Evolutionary conservation across 2,329 filamentous ascomycete species (phyloP), one percentile per base, ranked within the genome.

Genomic region (Fusarium nanum): DNA sequence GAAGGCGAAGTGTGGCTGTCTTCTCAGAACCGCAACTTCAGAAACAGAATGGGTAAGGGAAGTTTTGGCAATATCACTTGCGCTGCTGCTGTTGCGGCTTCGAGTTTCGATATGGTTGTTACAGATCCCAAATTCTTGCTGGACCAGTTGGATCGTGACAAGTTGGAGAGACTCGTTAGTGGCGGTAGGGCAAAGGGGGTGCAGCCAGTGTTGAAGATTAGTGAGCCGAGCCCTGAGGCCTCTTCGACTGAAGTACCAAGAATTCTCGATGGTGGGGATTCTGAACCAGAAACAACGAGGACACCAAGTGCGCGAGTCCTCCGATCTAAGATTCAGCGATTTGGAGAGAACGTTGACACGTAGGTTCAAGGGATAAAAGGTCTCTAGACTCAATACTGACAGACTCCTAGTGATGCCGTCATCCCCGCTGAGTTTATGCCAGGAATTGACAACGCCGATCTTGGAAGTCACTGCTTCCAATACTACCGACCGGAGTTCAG

Each of bases 391-490:
- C 22, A 23, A 23, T 23, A 23, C 34, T 37, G 12, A 37, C 18
- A 11, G 34, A 37, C 18, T 37, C 18, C 10, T 37, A 37, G 34
- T 11, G 34, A 37, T 37, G 34, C 34, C 18, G 34, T 37, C 5
- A 61, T 55, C 7, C 56, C 64, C 13, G 65, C 63, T 16, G 70
- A 72, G 23, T 68, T 68, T 20, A 66, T 70, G 68, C 60, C 66
- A 13, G 62, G 59, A 14, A 44, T 70, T 3, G 70, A 72, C 32
- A 73, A 73, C 23, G 56, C 67, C 10, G 71, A 73, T 22, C 63
- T 73, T 0, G 71, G 71, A 27, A 66, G 55, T 27, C 71, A 73
- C 30, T 72, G 71, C 37, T 69, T 73, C 41, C 60, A 73, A 34
- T 67, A 70, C 30, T 68, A 55, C 28, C 60, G 60, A 2, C 63